A percentile compares a stretch with the other conserved stretches of the same genome.
Evolutionary conservation across 129 eudicot species (phyloP).

Genomic region (Tanacetum coccineum): DNA sequence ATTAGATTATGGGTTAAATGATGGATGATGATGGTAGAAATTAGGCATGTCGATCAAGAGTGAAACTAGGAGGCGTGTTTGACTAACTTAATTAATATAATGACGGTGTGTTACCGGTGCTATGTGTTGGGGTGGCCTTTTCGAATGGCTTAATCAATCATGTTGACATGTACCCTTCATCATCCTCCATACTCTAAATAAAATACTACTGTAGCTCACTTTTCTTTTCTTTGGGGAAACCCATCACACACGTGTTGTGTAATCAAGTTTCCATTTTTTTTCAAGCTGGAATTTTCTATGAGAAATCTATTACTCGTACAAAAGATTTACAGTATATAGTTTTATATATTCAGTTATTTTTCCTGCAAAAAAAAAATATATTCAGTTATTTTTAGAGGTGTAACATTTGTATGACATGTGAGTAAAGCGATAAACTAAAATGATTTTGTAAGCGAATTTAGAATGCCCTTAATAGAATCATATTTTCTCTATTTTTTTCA

Average conservation of each 20-base stretch:
- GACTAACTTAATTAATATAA: slow-evolving; percentile 6
- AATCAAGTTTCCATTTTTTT: slow-evolving; percentile 8
- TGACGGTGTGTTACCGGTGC: slow-evolving; percentile 11
- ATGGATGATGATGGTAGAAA: neutral
- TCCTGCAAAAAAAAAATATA: too few species aligned
- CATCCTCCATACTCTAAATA: slow-evolving; percentile 24
- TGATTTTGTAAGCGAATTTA: too few species aligned
- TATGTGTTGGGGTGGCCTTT: slow-evolving; percentile 33
- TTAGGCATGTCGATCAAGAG: slow-evolving; percentile 2
- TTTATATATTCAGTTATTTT: too few species aligned
- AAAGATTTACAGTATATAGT: too few species aligned
- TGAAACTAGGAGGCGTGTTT: slow-evolving; percentile 9
- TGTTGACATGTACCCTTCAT: slow-evolving; percentile 33
- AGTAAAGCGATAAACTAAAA: too few species aligned
- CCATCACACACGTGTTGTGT: slow-evolving; percentile 33
- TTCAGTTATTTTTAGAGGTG: too few species aligned
- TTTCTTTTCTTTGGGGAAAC: slow-evolving; percentile 25
- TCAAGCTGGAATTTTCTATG: too few species aligned
- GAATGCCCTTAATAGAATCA: too few species aligned
- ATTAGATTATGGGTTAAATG: neutral
- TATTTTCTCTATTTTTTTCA: too few species aligned
- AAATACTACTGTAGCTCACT: neutral
- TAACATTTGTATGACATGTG: too few species aligned
- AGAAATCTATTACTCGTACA: too few species aligned
- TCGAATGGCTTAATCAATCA: slow-evolving; percentile 31